These are phyloP conservation scores for Toxoplasma gondii DNA, from an alignment of 169 alveolate genomes.

Conservation along the genomic window DNA sequence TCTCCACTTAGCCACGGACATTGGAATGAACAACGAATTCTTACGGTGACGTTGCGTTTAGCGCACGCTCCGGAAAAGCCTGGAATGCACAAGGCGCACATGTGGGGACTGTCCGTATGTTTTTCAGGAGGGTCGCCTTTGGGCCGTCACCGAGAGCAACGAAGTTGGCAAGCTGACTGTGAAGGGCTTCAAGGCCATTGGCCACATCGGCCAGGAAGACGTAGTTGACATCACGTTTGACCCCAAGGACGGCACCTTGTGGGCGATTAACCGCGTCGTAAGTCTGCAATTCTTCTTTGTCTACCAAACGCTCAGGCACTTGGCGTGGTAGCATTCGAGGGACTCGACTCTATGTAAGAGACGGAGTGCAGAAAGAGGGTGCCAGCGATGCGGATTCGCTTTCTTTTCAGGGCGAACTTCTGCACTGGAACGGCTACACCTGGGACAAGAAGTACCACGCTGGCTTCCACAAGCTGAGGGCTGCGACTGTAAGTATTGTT, in stretches of 20 bases:
- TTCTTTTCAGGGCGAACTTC: constrained; percentile 56
- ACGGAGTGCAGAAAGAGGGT: too few relatives aligned
- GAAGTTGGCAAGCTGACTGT: constrained; percentile 32
- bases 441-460: constrained; percentile 48
- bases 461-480: constrained; percentile 63
- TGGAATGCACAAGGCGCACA: too few relatives aligned
- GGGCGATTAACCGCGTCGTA: constrained; percentile 50
- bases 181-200: constrained; percentile 11
- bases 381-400: neutral
- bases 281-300: neutral
- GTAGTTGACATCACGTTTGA: constrained; percentile 37
- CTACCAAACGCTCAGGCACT: too few relatives aligned
- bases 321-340: too few relatives aligned
- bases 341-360: too few relatives aligned
- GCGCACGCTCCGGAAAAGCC: too few relatives aligned
- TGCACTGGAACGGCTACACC: constrained; percentile 57
- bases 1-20: too few relatives aligned
- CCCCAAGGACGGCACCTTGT: constrained; percentile 24
- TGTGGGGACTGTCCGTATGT: neutral
- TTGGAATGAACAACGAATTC: too few relatives aligned
- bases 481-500: constrained; percentile 28
- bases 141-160: constrained; percentile 36
- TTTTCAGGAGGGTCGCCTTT: constrained; percentile 35
- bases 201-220: constrained; percentile 34
- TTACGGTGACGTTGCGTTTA: too few relatives aligned